phyloP scores from a whole-genome alignment of 768 basidiomycete species.

The Tylopilus vinaceipallidus region DNA sequence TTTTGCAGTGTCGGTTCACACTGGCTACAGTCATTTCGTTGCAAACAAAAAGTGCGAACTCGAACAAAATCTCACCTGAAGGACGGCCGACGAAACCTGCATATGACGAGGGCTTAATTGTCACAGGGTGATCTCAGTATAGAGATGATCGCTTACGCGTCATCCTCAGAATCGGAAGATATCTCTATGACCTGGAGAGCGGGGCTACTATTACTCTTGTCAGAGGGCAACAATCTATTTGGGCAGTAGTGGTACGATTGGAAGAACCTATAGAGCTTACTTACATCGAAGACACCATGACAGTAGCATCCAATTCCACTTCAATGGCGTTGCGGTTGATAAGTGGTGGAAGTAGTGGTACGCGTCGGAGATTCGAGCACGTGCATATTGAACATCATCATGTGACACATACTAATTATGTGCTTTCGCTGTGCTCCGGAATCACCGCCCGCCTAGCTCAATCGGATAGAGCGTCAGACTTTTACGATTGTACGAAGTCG shows the following conservation, averaged over 20 bases:
- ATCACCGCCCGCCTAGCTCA: conserved; percentile 59
- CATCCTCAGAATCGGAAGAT: conserved; percentile 47
- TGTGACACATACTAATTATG: conserved; percentile 33
- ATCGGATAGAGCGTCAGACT: conserved; percentile 69
- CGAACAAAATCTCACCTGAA: conserved; percentile 12
- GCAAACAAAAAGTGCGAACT: too few relatives aligned
- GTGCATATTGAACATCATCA: conserved; percentile 19
- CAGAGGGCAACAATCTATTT: not conserved
- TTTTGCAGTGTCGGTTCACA: not conserved
- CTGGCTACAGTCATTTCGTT: conserved; percentile 7
- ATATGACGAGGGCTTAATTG: not conserved
- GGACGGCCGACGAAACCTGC: conserved; percentile 8
- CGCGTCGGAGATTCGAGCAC: conserved; percentile 10
- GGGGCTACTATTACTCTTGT: not conserved
- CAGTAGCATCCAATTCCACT: not conserved
- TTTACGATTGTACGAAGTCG: conserved; percentile 39
- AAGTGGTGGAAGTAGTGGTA: too few relatives aligned
- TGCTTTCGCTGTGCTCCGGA: not conserved
- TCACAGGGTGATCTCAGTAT: not conserved
- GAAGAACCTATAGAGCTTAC: conserved; percentile 20
- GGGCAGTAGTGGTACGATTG: not conserved
- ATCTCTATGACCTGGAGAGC: conserved; percentile 49
- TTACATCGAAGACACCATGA: conserved; percentile 47
- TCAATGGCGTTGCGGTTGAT: not conserved
- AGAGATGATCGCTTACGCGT: conserved; percentile 27